A percentile compares a stretch with the other conserved stretches of the same genome.
These are phyloP conservation scores for Toxicodendron radicans DNA, from an alignment of 345 rosid species.

Conservation along the genomic window DNA sequence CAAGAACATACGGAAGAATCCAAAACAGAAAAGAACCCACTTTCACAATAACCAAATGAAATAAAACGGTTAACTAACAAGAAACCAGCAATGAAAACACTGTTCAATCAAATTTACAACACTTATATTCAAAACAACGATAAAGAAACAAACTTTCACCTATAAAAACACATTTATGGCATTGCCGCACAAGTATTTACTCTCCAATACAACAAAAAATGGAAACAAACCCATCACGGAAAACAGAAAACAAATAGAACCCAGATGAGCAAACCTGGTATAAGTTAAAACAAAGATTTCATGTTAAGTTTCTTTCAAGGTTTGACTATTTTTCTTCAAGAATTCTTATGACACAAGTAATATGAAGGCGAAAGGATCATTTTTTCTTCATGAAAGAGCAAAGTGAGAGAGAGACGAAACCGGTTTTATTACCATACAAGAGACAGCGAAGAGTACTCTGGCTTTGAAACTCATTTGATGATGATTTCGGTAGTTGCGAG, in stretches of 20 bases:
- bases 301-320: conserved; percentile 17
- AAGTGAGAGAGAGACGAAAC: conserved; percentile 29
- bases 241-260: conserved; percentile 24
- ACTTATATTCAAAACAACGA: neutral
- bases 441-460: conserved; percentile 31
- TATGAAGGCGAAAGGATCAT: conserved; percentile 33
- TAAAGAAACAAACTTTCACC: neutral
- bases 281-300: conserved; percentile 14
- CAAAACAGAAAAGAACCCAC: too few species aligned
- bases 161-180: too few species aligned
- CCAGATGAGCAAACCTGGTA: conserved; percentile 27
- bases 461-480: conserved; percentile 20
- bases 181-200: neutral
- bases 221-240: conserved; percentile 19
- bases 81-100: neutral
- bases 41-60: neutral
- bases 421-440: conserved; percentile 23
- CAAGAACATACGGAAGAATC: neutral
- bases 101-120: neutral
- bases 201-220: neutral
- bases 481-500: conserved; percentile 7
- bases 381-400: conserved; percentile 60
- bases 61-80: neutral
- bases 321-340: conserved; percentile 9
- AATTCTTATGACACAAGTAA: conserved; percentile 4